Conservation (phyloP, 164 flowering plant species). For the Dillenia turbinata region DNA sequence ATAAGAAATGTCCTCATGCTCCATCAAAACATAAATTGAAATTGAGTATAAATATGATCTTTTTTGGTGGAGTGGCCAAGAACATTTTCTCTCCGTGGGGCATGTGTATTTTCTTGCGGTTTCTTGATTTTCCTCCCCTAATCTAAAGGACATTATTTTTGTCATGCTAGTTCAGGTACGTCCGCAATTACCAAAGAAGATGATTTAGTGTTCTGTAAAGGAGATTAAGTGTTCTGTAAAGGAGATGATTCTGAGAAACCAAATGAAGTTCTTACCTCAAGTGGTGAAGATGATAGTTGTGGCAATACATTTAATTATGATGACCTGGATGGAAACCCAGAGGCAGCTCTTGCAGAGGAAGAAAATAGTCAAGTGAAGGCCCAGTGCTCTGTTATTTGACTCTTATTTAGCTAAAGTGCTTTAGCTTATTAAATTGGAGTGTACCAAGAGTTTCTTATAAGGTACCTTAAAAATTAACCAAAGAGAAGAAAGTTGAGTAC, state of each 20-base stretch:
- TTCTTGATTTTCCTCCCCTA: no score
- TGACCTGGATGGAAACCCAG: slow-evolving; percentile 43
- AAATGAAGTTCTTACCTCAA: slow-evolving; percentile 20
- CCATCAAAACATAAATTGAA: no score
- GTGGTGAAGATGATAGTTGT: slow-evolving; percentile 34
- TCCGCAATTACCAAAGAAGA: slow-evolving; percentile 98
- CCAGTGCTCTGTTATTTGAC: background rate
- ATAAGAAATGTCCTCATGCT: no score
- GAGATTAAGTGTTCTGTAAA: slow-evolving; percentile 79
- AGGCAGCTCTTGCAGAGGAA: slow-evolving; percentile 37
- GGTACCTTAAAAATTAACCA: no score
- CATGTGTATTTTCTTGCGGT: no score
- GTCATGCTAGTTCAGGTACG: slow-evolving; percentile 56
- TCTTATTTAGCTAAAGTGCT: no score
- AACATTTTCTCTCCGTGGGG: background rate
- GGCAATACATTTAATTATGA: slow-evolving; percentile 27
- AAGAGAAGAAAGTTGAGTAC: no score
- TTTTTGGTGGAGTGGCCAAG: no score
- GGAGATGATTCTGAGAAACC: slow-evolving; percentile 26
- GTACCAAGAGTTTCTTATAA: no score
- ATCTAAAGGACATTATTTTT: background rate
- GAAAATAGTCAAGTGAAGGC: slow-evolving; percentile 59
- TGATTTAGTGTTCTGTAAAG: no score
- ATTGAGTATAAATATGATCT: no score
- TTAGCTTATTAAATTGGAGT: no score